Percentiles rank a stretch among this genome's conserved stretches.
These are phyloP conservation scores for Neopestalotiopsis rosae DNA, from an alignment of 2,329 filamentous ascomycete genomes.

Conservation along the genomic window DNA sequence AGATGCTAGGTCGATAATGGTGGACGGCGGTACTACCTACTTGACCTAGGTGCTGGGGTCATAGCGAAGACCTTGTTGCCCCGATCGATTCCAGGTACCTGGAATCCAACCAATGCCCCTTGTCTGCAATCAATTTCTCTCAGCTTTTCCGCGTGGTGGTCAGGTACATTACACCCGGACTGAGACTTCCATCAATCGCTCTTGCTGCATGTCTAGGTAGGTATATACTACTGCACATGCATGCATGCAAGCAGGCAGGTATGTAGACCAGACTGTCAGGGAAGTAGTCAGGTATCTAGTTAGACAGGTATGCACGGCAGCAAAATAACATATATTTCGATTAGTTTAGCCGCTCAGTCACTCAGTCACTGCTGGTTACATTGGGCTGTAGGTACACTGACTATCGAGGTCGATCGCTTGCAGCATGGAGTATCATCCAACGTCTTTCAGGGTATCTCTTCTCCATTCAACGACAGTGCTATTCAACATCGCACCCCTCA, in stretches of 20 bases:
- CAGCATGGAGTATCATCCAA: background rate
- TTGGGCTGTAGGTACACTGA: background rate
- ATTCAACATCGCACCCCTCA: background rate
- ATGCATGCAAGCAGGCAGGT: background rate
- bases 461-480: background rate
- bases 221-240: background rate
- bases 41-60: background rate
- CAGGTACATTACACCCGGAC: background rate
- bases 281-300: too few relatives aligned
- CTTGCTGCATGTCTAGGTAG: background rate
- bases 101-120: constrained; percentile 8
- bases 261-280: background rate
- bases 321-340: too few relatives aligned
- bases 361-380: background rate
- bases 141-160: background rate
- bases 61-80: constrained; percentile 2
- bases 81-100: constrained; percentile 12
- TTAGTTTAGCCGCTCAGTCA: too few relatives aligned
- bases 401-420: background rate
- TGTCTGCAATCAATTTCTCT: background rate
- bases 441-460: background rate
- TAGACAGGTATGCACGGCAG: background rate
- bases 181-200: background rate
- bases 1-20: constrained; percentile 3
- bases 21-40: background rate